These are phyloP conservation scores for Penicillium desertorum DNA, from an alignment of 495 filamentous ascomycete species.

Conservation along the genomic window DNA sequence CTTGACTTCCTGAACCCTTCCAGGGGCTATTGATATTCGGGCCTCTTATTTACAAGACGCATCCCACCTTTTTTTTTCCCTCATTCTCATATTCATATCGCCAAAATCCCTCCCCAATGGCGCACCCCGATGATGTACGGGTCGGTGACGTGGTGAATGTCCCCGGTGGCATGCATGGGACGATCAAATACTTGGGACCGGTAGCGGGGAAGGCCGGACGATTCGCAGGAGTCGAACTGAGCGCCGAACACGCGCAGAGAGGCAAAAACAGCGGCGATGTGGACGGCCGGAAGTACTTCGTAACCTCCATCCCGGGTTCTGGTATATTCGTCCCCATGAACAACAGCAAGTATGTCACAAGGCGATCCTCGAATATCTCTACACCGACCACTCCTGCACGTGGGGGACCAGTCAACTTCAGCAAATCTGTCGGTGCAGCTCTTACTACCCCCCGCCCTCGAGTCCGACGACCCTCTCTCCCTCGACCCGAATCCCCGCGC, in stretches of 20 bases:
- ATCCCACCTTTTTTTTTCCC: conserved; percentile 1
- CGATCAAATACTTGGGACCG: conserved; percentile 81
- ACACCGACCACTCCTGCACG: conserved; percentile 71
- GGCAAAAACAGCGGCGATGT: conserved; percentile 98
- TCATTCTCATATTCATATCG: conserved; percentile 5
- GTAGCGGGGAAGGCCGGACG: conserved; percentile 87
- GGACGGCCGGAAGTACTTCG: conserved; percentile 82
- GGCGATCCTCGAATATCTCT: conserved; percentile 56
- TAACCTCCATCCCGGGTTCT: conserved; percentile 70
- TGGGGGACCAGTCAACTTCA: conserved; percentile 57
- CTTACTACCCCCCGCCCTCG: conserved; percentile 68
- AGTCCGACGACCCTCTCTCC: conserved; percentile 64
- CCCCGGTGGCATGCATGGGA: conserved; percentile 90
- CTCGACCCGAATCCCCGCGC: conserved; percentile 78
- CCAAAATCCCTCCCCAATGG: conserved; percentile 26
- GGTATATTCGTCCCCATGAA: conserved; percentile 94
- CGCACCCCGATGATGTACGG: conserved; percentile 57
- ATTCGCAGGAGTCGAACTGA: conserved; percentile 94
- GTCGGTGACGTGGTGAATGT: conserved; percentile 92
- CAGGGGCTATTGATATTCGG: conserved; percentile 2
- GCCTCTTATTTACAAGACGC: conserved; percentile 10
- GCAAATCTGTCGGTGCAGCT: conserved; percentile 80
- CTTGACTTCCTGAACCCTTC: conserved; percentile 12
- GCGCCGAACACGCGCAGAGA: conserved; percentile 70
- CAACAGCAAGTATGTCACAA: conserved; percentile 71